Conservation (phyloP, 2,329 filamentous ascomycete species). For the Atkinsonella texensis region DNA sequence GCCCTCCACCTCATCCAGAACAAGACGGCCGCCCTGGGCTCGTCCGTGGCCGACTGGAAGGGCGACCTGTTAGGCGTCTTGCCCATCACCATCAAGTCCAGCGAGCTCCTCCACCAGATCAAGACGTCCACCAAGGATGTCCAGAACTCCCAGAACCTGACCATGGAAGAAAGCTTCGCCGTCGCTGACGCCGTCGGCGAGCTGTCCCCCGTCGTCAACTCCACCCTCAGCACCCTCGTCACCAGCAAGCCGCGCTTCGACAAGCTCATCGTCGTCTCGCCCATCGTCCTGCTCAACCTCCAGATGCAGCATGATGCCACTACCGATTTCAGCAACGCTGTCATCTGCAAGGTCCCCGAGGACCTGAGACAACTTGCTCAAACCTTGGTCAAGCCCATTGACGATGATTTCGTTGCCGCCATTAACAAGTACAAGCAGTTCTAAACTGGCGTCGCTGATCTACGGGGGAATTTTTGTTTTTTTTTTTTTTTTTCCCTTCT, state of each 20-base stretch:
- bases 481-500: no score
- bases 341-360: conserved; percentile 28
- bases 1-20: conserved; percentile 24
- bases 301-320: conserved; percentile 28
- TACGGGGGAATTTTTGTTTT: no score
- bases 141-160: conserved; percentile 24
- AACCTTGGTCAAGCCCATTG: conserved; percentile 25
- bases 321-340: conserved; percentile 22
- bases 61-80: conserved; percentile 26
- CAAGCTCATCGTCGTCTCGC: conserved; percentile 27
- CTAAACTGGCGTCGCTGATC: not conserved
- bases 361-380: conserved; percentile 20
- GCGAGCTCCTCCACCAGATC: conserved; percentile 26
- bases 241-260: conserved; percentile 32
- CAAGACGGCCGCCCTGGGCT: conserved; percentile 22
- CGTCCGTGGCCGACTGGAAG: conserved; percentile 23
- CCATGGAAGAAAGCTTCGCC: conserved; percentile 23
- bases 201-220: conserved; percentile 25
- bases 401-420: conserved; percentile 25
- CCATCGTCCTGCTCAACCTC: conserved; percentile 31
- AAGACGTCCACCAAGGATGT: conserved; percentile 26
- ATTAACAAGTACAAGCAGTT: conserved; percentile 14
- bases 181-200: conserved; percentile 25
- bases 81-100: conserved; percentile 28
- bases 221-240: conserved; percentile 26